These are phyloP conservation scores for Bruguiera parviflora DNA, from an alignment of 345 rosid genomes.

Conservation along the genomic window DNA sequence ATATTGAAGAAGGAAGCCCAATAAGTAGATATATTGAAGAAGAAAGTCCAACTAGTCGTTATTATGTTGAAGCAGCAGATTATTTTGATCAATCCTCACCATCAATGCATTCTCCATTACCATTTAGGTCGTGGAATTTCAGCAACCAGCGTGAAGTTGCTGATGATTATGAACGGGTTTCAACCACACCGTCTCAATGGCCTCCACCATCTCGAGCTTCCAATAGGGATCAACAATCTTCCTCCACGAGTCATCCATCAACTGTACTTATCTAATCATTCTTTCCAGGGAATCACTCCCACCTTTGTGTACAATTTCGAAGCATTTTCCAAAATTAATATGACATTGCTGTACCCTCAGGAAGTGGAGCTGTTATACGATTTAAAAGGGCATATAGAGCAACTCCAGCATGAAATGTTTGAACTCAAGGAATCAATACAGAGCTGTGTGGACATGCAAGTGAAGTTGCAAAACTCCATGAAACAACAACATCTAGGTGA, in stretches of 20 bases:
- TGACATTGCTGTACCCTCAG: slow-evolving; percentile 23
- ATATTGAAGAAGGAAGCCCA: too few relatives aligned
- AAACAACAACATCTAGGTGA: slow-evolving; percentile 54
- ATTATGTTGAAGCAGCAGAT: slow-evolving; percentile 36
- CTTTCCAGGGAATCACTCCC: neutral
- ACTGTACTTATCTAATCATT: slow-evolving; percentile 38
- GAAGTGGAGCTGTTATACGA: slow-evolving; percentile 65
- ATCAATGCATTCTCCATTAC: slow-evolving; percentile 35
- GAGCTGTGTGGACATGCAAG: slow-evolving; percentile 64
- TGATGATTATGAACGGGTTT: slow-evolving; percentile 34
- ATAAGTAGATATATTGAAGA: neutral
- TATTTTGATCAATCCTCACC: slow-evolving; percentile 41
- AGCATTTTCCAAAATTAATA: neutral
- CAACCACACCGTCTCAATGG: slow-evolving; percentile 28
- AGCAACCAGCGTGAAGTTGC: slow-evolving; percentile 35
- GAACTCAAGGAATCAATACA: slow-evolving; percentile 55
- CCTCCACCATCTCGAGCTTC: slow-evolving; percentile 26
- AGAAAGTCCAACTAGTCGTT: slow-evolving; percentile 26
- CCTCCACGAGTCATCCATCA: slow-evolving; percentile 35
- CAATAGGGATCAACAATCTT: slow-evolving; percentile 26
- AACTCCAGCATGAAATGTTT: slow-evolving; percentile 60
- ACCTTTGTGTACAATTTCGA: neutral
- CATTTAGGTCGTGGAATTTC: slow-evolving; percentile 46
- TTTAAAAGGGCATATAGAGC: slow-evolving; percentile 64
- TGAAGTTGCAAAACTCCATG: slow-evolving; percentile 39